Base-by-base conservation (phyloP, 1,139 yeast species). In the Taiozyma onychis region DNA sequence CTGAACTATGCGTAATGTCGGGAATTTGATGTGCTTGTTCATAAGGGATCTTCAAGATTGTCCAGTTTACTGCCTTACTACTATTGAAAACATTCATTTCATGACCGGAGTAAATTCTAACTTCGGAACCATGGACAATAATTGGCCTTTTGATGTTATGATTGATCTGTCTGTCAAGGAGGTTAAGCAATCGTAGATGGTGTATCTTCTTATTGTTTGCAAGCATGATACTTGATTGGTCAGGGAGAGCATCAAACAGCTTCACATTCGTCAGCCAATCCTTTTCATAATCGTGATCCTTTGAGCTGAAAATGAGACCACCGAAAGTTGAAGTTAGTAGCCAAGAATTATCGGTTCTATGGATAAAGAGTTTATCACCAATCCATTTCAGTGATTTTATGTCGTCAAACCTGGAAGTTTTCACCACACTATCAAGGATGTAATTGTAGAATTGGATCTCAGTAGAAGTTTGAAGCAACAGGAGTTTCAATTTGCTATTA, bases 241-340 rank as follows among this genome's bases (percentile, higher is more conserved):
- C 43, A 6, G 50, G 45, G 9, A 45, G 41, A 6, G 49, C 42
- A 6, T 44, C 44, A 9, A 44, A 48, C 2, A 32, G 18, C 5
- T 49, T 39, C 14, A 58, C 45, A 8, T 48, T 37, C 18, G 45
- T 49, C 27, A 60, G 32, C 64, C 64, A 60, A 2, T 48, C 32
- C 8, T 51, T 46, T 11, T 48, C 49, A 37, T 37, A 18, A 44
- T 68, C 72, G 48, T 66, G 67, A 45, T 70, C 73, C 47, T 59
- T 64, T 7, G 74, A 66, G 14, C 70, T 62, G 53, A 71, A 72
- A 27, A 61, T 60, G 28, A 67, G 47, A 13, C 67, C 63, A 2
- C 75, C 76, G 48, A 70, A 61, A 3, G 64, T 60, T 7, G 75
- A 69, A 46, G 66, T 61, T 11, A 69, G 39, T 41, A 63, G 59